phyloP scores from a whole-genome alignment of 129 eudicot genomes.

The Flaveria ramosissima region DNA sequence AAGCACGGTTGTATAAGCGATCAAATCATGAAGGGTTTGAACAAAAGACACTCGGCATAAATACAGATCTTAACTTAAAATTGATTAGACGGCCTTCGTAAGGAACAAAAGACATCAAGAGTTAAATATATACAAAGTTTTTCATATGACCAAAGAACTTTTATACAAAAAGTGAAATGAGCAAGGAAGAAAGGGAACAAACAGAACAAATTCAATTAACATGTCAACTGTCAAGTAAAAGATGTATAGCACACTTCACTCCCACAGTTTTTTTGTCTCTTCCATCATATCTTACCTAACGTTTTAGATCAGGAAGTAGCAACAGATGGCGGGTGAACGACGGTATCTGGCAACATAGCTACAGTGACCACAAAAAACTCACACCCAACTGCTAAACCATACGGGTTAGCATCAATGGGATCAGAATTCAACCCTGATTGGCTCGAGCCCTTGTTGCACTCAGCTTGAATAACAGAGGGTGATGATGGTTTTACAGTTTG shows the following conservation, averaged over 20 bases:
- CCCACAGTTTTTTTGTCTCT: slow-evolving; percentile 40
- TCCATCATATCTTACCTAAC: slow-evolving; percentile 61
- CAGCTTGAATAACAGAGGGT: not conserved
- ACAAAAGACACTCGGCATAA: too few relatives aligned
- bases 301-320: slow-evolving; percentile 69
- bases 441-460: slow-evolving; percentile 38
- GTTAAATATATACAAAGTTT: slow-evolving; percentile 29
- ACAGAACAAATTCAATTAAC: slow-evolving; percentile 30
- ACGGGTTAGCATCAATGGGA: slow-evolving; percentile 50
- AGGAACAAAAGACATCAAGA: not conserved
- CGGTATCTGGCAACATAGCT: slow-evolving; percentile 81
- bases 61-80: too few relatives aligned
- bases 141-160: slow-evolving; percentile 18
- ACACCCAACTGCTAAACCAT: slow-evolving; percentile 76
- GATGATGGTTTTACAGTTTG: slow-evolving; percentile 45
- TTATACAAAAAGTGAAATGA: slow-evolving; percentile 33
- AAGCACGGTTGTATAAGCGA: too few relatives aligned
- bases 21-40: too few relatives aligned
- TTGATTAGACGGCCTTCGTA: not conserved
- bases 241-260: slow-evolving; percentile 45
- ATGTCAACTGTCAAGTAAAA: slow-evolving; percentile 26
- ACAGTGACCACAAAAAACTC: slow-evolving; percentile 85
- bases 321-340: slow-evolving; percentile 55
- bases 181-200: slow-evolving; percentile 16
- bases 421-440: slow-evolving; percentile 40